A percentile compares a stretch with the other conserved stretches of the same genome.
These are phyloP conservation scores for Basipetospora chlamydospora DNA, from an alignment of 2,329 filamentous ascomycete genomes.

Conservation along the genomic window DNA sequence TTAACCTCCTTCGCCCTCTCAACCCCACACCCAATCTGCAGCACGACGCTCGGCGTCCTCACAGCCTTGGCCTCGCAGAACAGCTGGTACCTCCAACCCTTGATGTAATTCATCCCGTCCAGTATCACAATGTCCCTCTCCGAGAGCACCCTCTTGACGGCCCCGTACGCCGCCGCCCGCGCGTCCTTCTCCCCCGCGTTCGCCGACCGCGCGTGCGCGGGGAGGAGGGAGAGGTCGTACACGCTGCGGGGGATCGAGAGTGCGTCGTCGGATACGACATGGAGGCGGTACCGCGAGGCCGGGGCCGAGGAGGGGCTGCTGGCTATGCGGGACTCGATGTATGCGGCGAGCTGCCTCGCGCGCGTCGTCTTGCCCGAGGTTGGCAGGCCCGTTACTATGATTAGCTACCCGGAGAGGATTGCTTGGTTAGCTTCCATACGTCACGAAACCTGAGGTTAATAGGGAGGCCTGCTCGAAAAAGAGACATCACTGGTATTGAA, in stretches of 20 bases:
- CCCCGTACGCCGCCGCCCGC: constrained; percentile 58
- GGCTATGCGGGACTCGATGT: constrained; percentile 45
- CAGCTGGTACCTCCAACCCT: constrained; percentile 77
- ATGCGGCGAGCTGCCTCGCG: constrained; percentile 49
- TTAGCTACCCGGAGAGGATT: constrained; percentile 32
- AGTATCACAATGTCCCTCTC: constrained; percentile 64
- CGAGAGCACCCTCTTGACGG: constrained; percentile 61
- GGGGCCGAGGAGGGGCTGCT: constrained; percentile 8
- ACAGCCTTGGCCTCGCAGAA: constrained; percentile 74
- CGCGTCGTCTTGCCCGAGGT: constrained; percentile 56
- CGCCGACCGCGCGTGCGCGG: constrained; percentile 50
- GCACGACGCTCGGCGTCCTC: constrained; percentile 58
- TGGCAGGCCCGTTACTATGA: constrained; percentile 52
- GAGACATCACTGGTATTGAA: too few species aligned
- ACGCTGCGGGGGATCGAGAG: constrained; percentile 55
- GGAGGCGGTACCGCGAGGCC: constrained; percentile 43
- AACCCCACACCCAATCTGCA: constrained; percentile 45
- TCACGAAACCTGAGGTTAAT: too few species aligned
- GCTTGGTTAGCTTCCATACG: background rate
- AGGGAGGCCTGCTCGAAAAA: too few species aligned
- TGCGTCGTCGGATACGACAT: constrained; percentile 59
- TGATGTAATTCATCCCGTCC: constrained; percentile 77
- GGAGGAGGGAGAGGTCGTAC: constrained; percentile 50
- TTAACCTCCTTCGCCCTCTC: constrained; percentile 46
- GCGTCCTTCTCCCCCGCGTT: constrained; percentile 71